phyloP scores from a whole-genome alignment of 1,284 basidiomycete species.

The Ceratobasidium sp. region DNA sequence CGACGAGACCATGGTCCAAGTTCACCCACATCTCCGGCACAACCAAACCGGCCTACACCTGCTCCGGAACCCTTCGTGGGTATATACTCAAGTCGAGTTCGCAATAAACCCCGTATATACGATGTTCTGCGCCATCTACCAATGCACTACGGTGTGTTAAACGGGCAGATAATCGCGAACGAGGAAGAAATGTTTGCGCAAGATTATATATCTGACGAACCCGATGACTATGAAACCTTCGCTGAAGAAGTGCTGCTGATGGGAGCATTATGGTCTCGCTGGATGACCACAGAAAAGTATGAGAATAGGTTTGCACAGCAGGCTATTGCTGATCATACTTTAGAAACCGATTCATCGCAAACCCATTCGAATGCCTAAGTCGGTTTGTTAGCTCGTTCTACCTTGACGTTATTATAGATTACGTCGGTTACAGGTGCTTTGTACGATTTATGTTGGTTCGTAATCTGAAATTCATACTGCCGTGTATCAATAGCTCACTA shows the following conservation, averaged over 20 bases:
- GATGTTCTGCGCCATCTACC: slow-evolving; percentile 28
- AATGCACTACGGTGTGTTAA: slow-evolving; percentile 11
- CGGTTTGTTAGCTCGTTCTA: slow-evolving; percentile 24
- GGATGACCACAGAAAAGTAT: slow-evolving; percentile 20
- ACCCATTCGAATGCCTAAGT: slow-evolving; percentile 22
- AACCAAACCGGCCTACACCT: background rate
- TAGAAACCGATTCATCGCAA: slow-evolving; percentile 36
- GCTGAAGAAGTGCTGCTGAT: slow-evolving; percentile 7
- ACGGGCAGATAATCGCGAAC: slow-evolving; percentile 19
- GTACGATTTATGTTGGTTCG: slow-evolving; percentile 17
- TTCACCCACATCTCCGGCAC: background rate
- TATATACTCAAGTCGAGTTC: slow-evolving; percentile 29
- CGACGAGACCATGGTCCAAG: background rate
- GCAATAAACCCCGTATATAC: slow-evolving; percentile 27
- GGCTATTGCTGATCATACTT: background rate
- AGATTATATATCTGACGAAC: background rate
- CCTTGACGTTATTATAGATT: slow-evolving; percentile 10
- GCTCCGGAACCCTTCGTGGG: background rate
- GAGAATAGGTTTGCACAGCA: background rate
- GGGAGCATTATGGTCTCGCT: slow-evolving; percentile 38
- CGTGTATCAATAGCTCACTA: background rate
- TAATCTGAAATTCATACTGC: background rate
- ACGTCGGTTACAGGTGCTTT: slow-evolving; percentile 17
- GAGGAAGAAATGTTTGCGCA: slow-evolving; percentile 35
- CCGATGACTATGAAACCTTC: background rate